Evolutionary conservation across 768 basidiomycete genomes (phyloP).

Genomic region (Guyanaporus albipodus): DNA sequence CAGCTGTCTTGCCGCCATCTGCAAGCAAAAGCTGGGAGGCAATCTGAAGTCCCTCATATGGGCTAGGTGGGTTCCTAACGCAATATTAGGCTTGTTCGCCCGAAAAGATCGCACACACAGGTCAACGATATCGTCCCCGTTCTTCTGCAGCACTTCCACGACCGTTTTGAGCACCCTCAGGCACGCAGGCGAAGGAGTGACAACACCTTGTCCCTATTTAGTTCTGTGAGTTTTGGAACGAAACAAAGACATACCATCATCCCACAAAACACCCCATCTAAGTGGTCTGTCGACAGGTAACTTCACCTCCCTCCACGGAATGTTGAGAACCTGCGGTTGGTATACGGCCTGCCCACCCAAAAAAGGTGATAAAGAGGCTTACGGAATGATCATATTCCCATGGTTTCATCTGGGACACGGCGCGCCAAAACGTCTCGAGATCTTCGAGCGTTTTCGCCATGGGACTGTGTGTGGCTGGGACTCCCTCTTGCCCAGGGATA

Average conservation of each 20-base stretch:
- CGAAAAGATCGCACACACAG: conserved; percentile 37
- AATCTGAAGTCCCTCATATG: conserved; percentile 49
- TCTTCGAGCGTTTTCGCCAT: conserved; percentile 62
- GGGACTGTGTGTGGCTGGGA: conserved; percentile 52
- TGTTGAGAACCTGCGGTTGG: conserved; percentile 27
- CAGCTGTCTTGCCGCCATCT: conserved; percentile 42
- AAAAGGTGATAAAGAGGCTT: background rate
- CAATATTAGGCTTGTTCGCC: background rate
- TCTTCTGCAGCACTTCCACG: conserved; percentile 37
- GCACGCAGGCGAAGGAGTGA: conserved; percentile 57
- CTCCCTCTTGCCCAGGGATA: conserved; percentile 53
- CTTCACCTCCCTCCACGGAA: conserved; percentile 37
- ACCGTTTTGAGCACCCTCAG: conserved; percentile 49
- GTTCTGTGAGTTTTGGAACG: background rate
- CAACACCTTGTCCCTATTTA: conserved; percentile 43
- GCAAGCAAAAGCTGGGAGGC: conserved; percentile 51
- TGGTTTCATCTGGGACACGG: conserved; percentile 55
- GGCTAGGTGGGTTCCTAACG: conserved; percentile 36
- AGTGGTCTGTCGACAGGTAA: conserved; percentile 45
- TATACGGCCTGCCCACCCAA: too few relatives aligned
- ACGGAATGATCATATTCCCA: conserved; percentile 63
- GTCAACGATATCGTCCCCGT: conserved; percentile 50
- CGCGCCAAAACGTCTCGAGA: conserved; percentile 62
- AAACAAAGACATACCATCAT: conserved; percentile 43
- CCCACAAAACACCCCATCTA: conserved; percentile 63